These are phyloP conservation scores for Collybiopsis luxurians DNA, from an alignment of 768 basidiomycete species.

Conservation along the genomic window DNA sequence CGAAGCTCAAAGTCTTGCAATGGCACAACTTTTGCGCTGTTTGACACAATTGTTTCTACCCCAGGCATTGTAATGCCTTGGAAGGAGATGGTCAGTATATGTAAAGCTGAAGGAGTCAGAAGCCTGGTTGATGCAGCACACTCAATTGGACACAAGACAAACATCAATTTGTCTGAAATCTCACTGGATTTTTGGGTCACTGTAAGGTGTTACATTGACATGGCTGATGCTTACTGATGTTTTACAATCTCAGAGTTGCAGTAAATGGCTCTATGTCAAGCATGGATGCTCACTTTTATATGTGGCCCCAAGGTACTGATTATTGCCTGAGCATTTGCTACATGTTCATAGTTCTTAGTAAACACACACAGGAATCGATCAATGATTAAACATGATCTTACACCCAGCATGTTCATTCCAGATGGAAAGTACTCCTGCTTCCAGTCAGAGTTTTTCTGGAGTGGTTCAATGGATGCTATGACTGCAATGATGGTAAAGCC, in stretches of 20 bases:
- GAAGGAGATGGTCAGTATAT: slow-evolving; percentile 66
- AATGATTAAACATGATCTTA: background rate
- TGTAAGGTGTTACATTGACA: slow-evolving; percentile 32
- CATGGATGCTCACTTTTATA: slow-evolving; percentile 61
- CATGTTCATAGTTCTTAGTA: too few species aligned
- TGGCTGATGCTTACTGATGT: background rate
- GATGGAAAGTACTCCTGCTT: background rate
- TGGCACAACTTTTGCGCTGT: slow-evolving; percentile 56
- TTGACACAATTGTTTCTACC: slow-evolving; percentile 58
- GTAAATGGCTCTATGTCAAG: slow-evolving; percentile 70
- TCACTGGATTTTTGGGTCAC: slow-evolving; percentile 76
- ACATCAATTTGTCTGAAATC: slow-evolving; percentile 52
- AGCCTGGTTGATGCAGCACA: slow-evolving; percentile 78
- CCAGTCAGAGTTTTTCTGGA: background rate
- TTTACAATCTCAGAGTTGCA: slow-evolving; percentile 48
- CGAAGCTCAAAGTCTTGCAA: slow-evolving; percentile 10
- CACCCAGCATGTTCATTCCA: background rate
- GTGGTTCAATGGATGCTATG: background rate
- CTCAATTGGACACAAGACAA: slow-evolving; percentile 66
- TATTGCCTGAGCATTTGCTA: background rate
- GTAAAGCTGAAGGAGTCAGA: slow-evolving; percentile 57
- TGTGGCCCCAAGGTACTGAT: slow-evolving; percentile 45
- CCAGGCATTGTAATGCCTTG: slow-evolving; percentile 70
- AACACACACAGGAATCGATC: slow-evolving; percentile 6
- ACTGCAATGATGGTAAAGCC: background rate